Conservation (phyloP, 805 yeast genomes). For the Pichia nanzhaoensis region DNA sequence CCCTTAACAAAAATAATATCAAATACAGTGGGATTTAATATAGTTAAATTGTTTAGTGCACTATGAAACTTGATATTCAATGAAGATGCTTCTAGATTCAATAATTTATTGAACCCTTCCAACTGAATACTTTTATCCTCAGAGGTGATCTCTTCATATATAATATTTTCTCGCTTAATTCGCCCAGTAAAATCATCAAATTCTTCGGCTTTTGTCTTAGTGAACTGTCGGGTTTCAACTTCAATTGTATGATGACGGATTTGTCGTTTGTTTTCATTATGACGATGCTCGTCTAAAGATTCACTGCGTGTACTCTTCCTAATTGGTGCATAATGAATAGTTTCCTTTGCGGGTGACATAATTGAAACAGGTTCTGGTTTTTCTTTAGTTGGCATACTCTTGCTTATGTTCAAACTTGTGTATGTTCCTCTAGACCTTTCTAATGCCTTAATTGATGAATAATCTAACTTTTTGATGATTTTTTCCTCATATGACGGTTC, state of each 20-base stretch:
- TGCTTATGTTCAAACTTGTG: conserved; percentile 8
- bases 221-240: conserved; percentile 2
- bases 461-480: conserved; percentile 34
- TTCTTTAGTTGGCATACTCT: conserved; percentile 37
- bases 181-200: conserved; percentile 19
- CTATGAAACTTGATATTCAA: conserved; percentile 20
- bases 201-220: conserved; percentile 7
- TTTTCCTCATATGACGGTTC: conserved; percentile 48
- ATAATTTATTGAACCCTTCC: conserved; percentile 17
- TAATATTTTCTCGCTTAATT: conserved; percentile 16
- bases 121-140: conserved; percentile 17
- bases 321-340: not conserved
- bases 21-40: conserved; percentile 20
- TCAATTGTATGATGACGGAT: conserved; percentile 14
- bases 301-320: conserved; percentile 1
- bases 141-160: conserved; percentile 23
- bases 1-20: conserved; percentile 15
- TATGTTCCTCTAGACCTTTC: conserved; percentile 36
- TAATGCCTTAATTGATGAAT: conserved; percentile 47
- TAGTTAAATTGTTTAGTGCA: conserved; percentile 21
- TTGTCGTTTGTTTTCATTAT: conserved; percentile 8
- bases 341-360: not conserved
- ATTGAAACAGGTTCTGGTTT: conserved; percentile 33
- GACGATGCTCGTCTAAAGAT: conserved; percentile 7
- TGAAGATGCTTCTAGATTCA: conserved; percentile 7